Conservation (phyloP, 2,329 filamentous ascomycete species). For the Aspergillus candidus region DNA sequence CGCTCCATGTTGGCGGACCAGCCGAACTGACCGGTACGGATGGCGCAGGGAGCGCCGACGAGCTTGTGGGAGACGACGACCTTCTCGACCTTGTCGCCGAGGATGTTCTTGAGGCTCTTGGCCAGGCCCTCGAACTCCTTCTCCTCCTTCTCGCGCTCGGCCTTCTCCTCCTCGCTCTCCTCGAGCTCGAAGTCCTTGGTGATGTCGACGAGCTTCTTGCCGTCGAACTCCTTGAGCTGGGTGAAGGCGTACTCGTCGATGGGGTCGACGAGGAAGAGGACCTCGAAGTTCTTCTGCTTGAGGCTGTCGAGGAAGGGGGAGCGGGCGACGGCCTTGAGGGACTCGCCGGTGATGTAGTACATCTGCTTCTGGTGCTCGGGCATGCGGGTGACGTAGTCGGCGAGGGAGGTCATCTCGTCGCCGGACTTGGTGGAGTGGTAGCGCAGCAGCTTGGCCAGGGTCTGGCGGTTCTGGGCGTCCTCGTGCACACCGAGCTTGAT, state of each 20-base stretch:
- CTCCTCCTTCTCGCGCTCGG: constrained; percentile 87
- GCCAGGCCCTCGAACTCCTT: constrained; percentile 94
- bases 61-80: constrained; percentile 99
- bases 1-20: constrained; percentile 99
- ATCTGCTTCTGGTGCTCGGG: constrained; percentile 99
- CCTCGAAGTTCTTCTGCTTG: constrained; percentile 99
- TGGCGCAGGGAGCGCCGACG: constrained; percentile 86
- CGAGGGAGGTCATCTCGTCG: constrained; percentile 87
- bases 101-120: constrained; percentile 98
- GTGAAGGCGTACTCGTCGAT: constrained; percentile 99
- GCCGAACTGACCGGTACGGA: constrained; percentile 98
- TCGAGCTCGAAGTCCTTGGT: constrained; percentile 99
- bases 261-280: constrained; percentile 97
- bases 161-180: constrained; percentile 99
- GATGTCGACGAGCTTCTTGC: constrained; percentile 99
- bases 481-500: constrained; percentile 99
- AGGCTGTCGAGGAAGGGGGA: constrained; percentile 98
- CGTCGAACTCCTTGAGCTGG: constrained; percentile 99
- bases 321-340: constrained; percentile 94
- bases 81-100: constrained; percentile 99
- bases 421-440: constrained; percentile 99
- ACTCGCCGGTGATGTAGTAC: constrained; percentile 99
- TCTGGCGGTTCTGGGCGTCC: constrained; percentile 91
- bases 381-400: constrained; percentile 99
- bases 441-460: constrained; percentile 95